Evolutionary conservation across 1,284 basidiomycete genomes (phyloP).

Genomic region (Cystobasidium sp.): DNA sequence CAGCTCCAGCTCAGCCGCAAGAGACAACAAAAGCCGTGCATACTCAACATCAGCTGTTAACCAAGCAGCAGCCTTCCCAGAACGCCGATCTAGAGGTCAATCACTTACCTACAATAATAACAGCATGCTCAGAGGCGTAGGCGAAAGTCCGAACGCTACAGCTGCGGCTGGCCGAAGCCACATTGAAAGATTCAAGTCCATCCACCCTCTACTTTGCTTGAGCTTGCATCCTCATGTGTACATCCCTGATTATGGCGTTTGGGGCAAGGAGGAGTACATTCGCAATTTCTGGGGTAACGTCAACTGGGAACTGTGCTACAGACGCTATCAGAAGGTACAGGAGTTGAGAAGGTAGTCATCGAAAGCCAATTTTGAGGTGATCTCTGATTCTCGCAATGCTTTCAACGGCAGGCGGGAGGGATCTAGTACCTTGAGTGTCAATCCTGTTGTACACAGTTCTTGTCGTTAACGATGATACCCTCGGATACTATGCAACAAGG

Average conservation of each 20-base stretch:
- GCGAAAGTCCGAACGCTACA: background rate
- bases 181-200: slow-evolving; percentile 32
- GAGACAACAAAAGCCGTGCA: background rate
- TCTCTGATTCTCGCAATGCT: no score
- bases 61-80: background rate
- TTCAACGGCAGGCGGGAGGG: no score
- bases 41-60: background rate
- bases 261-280: slow-evolving; percentile 90
- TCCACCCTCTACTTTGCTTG: slow-evolving; percentile 81
- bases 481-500: no score
- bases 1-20: background rate
- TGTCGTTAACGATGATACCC: no score
- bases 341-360: background rate
- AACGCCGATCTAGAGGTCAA: background rate
- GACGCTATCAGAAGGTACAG: slow-evolving; percentile 22
- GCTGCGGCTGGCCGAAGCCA: background rate
- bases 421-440: no score
- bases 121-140: background rate
- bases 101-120: background rate
- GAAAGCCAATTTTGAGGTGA: no score
- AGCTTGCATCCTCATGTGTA: slow-evolving; percentile 90
- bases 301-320: slow-evolving; percentile 68
- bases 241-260: slow-evolving; percentile 86
- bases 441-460: no score
- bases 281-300: slow-evolving; percentile 85